Conservation (phyloP, 2,329 filamentous ascomycete species). For the Epicoccum nigrum region DNA sequence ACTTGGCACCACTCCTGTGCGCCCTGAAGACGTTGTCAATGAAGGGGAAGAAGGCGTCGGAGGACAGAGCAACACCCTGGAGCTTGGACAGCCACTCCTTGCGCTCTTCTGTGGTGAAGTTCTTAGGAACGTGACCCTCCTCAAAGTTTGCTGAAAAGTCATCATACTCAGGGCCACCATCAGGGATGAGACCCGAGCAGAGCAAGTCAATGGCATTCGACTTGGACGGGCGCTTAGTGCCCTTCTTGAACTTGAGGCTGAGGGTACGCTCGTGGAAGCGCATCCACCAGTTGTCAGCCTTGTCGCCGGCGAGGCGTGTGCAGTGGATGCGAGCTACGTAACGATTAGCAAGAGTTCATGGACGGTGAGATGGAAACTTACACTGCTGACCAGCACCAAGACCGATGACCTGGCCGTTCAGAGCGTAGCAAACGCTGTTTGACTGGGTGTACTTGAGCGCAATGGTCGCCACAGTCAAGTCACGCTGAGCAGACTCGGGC, state of each 20-base stretch:
- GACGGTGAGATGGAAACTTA: conserved; percentile 23
- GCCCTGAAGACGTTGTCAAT: conserved; percentile 97
- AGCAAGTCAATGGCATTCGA: conserved; percentile 97
- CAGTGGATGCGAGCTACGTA: conserved; percentile 82
- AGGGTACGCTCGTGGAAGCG: conserved; percentile 92
- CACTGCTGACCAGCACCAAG: conserved; percentile 95
- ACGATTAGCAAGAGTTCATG: conserved; percentile 4
- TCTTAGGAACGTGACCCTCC: conserved; percentile 70
- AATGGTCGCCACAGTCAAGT: conserved; percentile 94
- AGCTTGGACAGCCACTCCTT: conserved; percentile 85
- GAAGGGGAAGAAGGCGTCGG: conserved; percentile 98
- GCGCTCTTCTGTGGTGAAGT: conserved; percentile 85
- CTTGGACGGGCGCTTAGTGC: conserved; percentile 95
- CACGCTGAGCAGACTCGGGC: conserved; percentile 80
- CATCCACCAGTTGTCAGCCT: conserved; percentile 99
- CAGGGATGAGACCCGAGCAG: conserved; percentile 87
- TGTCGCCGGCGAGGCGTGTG: conserved; percentile 95
- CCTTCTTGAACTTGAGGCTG: conserved; percentile 94
- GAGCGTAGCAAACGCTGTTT: conserved; percentile 97
- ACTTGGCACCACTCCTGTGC: conserved; percentile 87
- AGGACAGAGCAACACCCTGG: conserved; percentile 81
- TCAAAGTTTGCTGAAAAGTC: conserved; percentile 91
- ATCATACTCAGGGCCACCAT: conserved; percentile 80
- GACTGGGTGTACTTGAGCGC: conserved; percentile 97
- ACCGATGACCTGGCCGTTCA: conserved; percentile 91